Percentiles rank a stretch among this genome's conserved stretches.
These are phyloP conservation scores for Cadophora gregata DNA, from an alignment of 2,329 filamentous ascomycete genomes.

Conservation along the genomic window DNA sequence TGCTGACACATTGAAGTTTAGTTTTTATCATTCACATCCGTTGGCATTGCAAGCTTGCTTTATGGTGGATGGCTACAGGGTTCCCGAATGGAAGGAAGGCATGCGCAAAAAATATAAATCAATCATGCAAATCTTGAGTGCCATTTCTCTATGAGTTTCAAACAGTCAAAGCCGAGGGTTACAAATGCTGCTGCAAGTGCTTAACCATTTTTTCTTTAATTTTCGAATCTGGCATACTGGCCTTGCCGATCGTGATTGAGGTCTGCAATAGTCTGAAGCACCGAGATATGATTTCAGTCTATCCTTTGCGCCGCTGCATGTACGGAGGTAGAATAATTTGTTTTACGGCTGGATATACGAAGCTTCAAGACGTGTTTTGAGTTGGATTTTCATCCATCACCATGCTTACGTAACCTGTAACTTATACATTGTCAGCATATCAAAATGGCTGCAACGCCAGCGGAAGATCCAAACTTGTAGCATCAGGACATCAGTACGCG, in stretches of 20 bases:
- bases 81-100: neutral
- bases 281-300: too few species aligned
- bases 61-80: neutral
- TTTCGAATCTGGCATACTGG: too few species aligned
- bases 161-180: too few species aligned
- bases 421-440: neutral
- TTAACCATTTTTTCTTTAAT: too few species aligned
- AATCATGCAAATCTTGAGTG: neutral
- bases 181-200: too few species aligned
- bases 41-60: neutral
- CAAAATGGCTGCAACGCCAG: neutral
- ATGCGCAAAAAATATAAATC: neutral
- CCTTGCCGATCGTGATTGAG: too few species aligned
- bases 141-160: neutral
- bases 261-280: too few species aligned
- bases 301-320: too few species aligned
- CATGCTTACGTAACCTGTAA: neutral
- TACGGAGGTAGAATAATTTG: too few species aligned
- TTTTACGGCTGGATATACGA: too few species aligned
- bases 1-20: conserved; percentile 24
- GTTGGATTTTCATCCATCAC: neutral
- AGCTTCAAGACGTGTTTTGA: neutral
- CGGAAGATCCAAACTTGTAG: neutral
- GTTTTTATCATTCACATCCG: neutral
- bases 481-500: conserved; percentile 12